A percentile compares a stretch with the other conserved stretches of the same genome.
Conservation (phyloP, 108 stramenopile species). For the Asterionellopsis glacialis region DNA sequence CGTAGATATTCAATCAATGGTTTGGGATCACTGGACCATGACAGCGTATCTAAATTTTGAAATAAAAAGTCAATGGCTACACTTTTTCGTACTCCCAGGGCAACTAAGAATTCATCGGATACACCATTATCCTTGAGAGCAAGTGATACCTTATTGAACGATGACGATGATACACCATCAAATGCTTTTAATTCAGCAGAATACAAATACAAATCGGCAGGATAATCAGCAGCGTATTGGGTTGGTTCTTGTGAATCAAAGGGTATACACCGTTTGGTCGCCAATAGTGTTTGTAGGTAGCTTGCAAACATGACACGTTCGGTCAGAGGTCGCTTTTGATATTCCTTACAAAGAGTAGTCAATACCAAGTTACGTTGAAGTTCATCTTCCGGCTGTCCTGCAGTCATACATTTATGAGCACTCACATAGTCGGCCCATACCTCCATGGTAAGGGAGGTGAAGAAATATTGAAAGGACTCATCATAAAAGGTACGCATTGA, state of each 20-base stretch:
- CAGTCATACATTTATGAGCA: slow-evolving; percentile 43
- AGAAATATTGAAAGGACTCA: slow-evolving; percentile 39
- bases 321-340: background rate
- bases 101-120: slow-evolving; percentile 59
- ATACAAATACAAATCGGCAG: slow-evolving; percentile 59
- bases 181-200: slow-evolving; percentile 71
- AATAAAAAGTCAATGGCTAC: slow-evolving; percentile 77
- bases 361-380: slow-evolving; percentile 31
- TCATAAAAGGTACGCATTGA: slow-evolving; percentile 44
- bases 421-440: slow-evolving; percentile 62
- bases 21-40: slow-evolving; percentile 65
- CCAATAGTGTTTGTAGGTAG: slow-evolving; percentile 20
- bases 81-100: slow-evolving; percentile 63
- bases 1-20: slow-evolving; percentile 68
- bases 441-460: slow-evolving; percentile 49
- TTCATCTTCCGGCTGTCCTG: slow-evolving; percentile 42
- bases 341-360: slow-evolving; percentile 46
- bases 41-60: slow-evolving; percentile 53
- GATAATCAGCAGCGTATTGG: slow-evolving; percentile 23
- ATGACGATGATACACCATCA: slow-evolving; percentile 33
- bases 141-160: slow-evolving; percentile 42
- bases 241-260: slow-evolving; percentile 33
- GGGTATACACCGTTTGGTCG: slow-evolving; percentile 36
- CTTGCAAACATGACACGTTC: slow-evolving; percentile 25
- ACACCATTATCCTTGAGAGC: slow-evolving; percentile 38